These are phyloP conservation scores for Raddia guianensis DNA, from an alignment of 176 grass and related monocot genomes.

Conservation along the genomic window DNA sequence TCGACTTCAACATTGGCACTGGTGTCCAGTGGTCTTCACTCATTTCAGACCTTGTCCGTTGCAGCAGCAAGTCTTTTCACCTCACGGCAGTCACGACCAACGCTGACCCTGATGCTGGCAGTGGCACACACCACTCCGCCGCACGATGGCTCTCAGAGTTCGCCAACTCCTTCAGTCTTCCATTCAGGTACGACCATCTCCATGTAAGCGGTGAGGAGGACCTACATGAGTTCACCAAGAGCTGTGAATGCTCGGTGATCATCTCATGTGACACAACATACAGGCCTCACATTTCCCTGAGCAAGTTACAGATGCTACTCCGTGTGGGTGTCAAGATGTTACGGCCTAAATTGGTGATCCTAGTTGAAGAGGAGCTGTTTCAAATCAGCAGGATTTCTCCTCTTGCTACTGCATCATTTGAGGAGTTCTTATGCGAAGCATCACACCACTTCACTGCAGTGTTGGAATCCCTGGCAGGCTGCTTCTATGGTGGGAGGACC, in stretches of 20 bases:
- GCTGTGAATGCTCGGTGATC: slow-evolving; percentile 11
- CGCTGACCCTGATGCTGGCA: neutral
- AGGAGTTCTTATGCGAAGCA: slow-evolving; percentile 41
- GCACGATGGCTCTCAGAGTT: slow-evolving; percentile 50
- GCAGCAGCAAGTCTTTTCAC: slow-evolving; percentile 23
- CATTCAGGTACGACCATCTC: slow-evolving; percentile 33
- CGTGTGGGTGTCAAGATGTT: slow-evolving; percentile 9
- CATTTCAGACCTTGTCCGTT: slow-evolving; percentile 46
- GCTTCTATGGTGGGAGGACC: slow-evolving; percentile 10
- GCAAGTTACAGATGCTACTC: slow-evolving; percentile 10
- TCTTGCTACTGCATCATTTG: neutral
- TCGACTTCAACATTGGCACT: slow-evolving; percentile 50
- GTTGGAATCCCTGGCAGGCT: slow-evolving; percentile 27
- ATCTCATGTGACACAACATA: slow-evolving; percentile 38
- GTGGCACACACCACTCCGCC: neutral
- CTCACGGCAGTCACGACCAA: slow-evolving; percentile 28
- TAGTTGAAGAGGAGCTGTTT: slow-evolving; percentile 43
- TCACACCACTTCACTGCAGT: slow-evolving; percentile 37
- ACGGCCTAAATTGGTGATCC: slow-evolving; percentile 48
- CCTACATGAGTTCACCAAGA: slow-evolving; percentile 18
- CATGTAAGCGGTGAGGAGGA: neutral
- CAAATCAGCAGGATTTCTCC: neutral
- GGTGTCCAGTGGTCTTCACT: slow-evolving; percentile 61
- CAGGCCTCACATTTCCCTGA: slow-evolving; percentile 16
- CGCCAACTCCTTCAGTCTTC: slow-evolving; percentile 30